These are phyloP conservation scores for Mycena alexandri DNA, from an alignment of 768 basidiomycete species.

Conservation along the genomic window DNA sequence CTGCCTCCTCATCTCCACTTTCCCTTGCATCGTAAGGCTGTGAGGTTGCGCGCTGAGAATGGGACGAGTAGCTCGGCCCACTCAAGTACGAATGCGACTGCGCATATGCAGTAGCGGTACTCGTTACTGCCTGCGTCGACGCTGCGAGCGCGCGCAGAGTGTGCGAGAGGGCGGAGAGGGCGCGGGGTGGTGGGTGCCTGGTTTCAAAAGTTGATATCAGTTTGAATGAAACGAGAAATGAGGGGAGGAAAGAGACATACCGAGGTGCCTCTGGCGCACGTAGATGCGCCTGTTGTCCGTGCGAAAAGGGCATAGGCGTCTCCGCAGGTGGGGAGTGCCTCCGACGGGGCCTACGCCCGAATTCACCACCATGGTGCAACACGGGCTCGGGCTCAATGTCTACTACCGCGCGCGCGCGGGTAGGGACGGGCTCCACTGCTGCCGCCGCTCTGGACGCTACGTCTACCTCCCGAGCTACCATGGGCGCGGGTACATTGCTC, in stretches of 20 bases:
- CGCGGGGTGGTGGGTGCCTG: slow-evolving; percentile 15
- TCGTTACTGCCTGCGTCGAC: slow-evolving; percentile 23
- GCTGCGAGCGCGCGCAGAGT: slow-evolving; percentile 28
- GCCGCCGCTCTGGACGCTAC: too few relatives aligned
- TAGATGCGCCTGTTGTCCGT: slow-evolving; percentile 6
- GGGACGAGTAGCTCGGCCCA: too few relatives aligned
- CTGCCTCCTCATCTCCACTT: slow-evolving; percentile 15
- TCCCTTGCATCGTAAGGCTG: background rate
- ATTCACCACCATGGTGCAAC: too few relatives aligned
- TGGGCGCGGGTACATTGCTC: too few relatives aligned
- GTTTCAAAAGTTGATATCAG: too few relatives aligned
- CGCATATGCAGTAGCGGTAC: slow-evolving; percentile 21
- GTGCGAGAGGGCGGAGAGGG: slow-evolving; percentile 33
- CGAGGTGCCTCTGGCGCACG: slow-evolving; percentile 24
- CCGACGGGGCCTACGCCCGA: too few relatives aligned
- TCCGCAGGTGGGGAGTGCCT: too few relatives aligned
- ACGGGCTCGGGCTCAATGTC: too few relatives aligned
- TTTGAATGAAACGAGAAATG: background rate
- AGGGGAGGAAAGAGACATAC: slow-evolving; percentile 14
- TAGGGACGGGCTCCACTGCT: too few relatives aligned
- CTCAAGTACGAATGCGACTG: background rate
- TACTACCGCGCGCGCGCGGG: too few relatives aligned
- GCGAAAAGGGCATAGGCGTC: too few relatives aligned
- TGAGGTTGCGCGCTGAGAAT: background rate
- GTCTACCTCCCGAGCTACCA: too few relatives aligned